Base-by-base conservation (phyloP, 1,139 yeast species). In the Geotrichum bryndzae region DNA sequence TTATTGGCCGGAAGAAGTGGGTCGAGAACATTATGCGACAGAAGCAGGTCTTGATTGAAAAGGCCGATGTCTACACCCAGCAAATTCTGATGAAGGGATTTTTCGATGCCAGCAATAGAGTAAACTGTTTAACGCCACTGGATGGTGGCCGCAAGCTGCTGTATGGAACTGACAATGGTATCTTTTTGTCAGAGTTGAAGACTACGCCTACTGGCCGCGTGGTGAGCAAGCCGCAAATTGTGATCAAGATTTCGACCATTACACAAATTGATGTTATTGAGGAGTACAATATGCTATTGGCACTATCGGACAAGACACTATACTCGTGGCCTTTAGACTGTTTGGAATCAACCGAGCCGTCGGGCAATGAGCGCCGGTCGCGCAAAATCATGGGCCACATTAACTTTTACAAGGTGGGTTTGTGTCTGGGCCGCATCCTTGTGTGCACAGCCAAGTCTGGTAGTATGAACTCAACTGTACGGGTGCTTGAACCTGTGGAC, bases 141-240 rank as follows among this genome's bases (percentile, higher is more conserved):
- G 96, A 94, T 71, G 97, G 97, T 62, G 98, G 99, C 29, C 84
- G 96, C 66, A 90, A 92, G 73, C 77, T 92, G 67, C 75, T 94
- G 56, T 92, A 90, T 70, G 98, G 98, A 57, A 91, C 98, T 0
- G 96, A 91, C 72, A 82, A 87, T 2, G 99, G 99, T 10, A 86
- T 94, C 7, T 95, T 89, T 81, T 84, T 90, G 56, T 85, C 95
- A 56, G 82, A 69, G 69, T 76, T 65, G 72, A 76, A 67, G 67
- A 71, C 62, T 67, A 71, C 73, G 18, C 72, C 79, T 62, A 72
- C 72, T 13, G 70, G 74, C 4, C 84, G 88, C 0, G 83, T 82
- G 52, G 86, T 90, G 56, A 80, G 89, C 2, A 84, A 83, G 64
- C 97, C 97, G 1, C 82, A 86, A n/a, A 83, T 88, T 77, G 85